These are phyloP conservation scores for Taphrina populina DNA, from an alignment of 1,139 yeast genomes.

Conservation along the genomic window DNA sequence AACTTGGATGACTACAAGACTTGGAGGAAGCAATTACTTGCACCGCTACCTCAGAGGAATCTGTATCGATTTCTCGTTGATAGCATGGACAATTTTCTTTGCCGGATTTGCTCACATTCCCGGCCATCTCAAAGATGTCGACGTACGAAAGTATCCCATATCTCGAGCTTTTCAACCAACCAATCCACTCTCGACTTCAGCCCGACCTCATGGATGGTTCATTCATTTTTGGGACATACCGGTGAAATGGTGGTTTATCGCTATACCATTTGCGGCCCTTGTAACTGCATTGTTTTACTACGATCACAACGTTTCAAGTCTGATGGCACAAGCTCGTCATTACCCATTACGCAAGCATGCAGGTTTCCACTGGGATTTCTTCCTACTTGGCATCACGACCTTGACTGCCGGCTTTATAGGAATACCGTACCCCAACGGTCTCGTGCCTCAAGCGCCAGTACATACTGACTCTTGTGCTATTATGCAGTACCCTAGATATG, in stretches of 20 bases:
- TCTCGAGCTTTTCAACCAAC: slow-evolving; percentile 78
- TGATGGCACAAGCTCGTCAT: slow-evolving; percentile 83
- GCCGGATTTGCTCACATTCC: slow-evolving; percentile 82
- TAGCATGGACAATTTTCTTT: slow-evolving; percentile 78
- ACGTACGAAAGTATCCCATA: slow-evolving; percentile 66
- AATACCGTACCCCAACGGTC: slow-evolving; percentile 91
- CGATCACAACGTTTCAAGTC: slow-evolving; percentile 90
- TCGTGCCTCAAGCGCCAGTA: slow-evolving; percentile 94
- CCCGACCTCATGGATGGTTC: slow-evolving; percentile 59
- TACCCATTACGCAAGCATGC: slow-evolving; percentile 83
- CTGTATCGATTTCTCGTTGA: slow-evolving; percentile 82
- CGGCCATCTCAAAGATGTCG: slow-evolving; percentile 58
- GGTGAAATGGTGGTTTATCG: slow-evolving; percentile 76
- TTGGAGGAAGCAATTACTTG: slow-evolving; percentile 66
- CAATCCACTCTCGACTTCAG: slow-evolving; percentile 43
- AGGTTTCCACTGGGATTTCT: slow-evolving; percentile 89
- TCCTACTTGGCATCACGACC: slow-evolving; percentile 78
- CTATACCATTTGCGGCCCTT: slow-evolving; percentile 86
- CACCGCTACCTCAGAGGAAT: slow-evolving; percentile 62
- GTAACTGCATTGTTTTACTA: slow-evolving; percentile 82
- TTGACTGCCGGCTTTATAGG: slow-evolving; percentile 85
- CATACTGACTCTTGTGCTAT: slow-evolving; percentile 80
- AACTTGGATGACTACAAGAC: slow-evolving; percentile 64
- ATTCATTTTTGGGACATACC: slow-evolving; percentile 74
- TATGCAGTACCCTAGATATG: slow-evolving; percentile 45